Conservation (phyloP, 2,329 filamentous ascomycete genomes). For the Aspergillus brunneoviolaceus region DNA sequence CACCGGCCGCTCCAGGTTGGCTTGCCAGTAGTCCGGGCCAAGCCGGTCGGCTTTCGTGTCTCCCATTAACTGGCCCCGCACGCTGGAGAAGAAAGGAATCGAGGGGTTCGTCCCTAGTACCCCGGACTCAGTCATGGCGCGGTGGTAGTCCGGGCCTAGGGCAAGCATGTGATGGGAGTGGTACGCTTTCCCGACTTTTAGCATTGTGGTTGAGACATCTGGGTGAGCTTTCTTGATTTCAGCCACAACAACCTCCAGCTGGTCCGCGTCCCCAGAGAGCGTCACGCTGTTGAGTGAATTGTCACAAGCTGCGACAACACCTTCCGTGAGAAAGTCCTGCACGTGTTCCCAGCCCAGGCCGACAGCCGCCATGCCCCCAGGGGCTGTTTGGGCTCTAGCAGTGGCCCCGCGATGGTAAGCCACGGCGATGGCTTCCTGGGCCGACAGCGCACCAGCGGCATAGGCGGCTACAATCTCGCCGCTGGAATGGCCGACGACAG, state of each 20-base stretch:
- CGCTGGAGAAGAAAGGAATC: slow-evolving; percentile 17
- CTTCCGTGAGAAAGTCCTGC: slow-evolving; percentile 2
- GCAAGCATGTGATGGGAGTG: slow-evolving; percentile 24
- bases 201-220: slow-evolving; percentile 7
- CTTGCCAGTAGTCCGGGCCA: slow-evolving; percentile 21
- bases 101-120: not conserved
- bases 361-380: slow-evolving; percentile 15
- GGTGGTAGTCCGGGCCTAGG: slow-evolving; percentile 8
- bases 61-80: slow-evolving; percentile 2
- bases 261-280: slow-evolving; percentile 16
- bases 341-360: slow-evolving; percentile 13
- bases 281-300: slow-evolving; percentile 20
- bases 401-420: slow-evolving; percentile 20
- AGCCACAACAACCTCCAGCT: not conserved
- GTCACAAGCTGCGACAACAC: slow-evolving; percentile 18
- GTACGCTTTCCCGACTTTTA: slow-evolving; percentile 23
- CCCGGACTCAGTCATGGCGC: not conserved
- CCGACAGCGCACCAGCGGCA: slow-evolving; percentile 10
- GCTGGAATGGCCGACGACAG: slow-evolving; percentile 22
- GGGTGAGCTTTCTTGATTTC: slow-evolving; percentile 13
- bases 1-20: slow-evolving; percentile 22
- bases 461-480: slow-evolving; percentile 25
- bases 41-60: not conserved
- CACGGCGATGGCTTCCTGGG: slow-evolving; percentile 14
- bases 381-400: slow-evolving; percentile 9